phyloP scores from a whole-genome alignment of 2,329 filamentous ascomycete genomes.

The Fusarium coffeatum region DNA sequence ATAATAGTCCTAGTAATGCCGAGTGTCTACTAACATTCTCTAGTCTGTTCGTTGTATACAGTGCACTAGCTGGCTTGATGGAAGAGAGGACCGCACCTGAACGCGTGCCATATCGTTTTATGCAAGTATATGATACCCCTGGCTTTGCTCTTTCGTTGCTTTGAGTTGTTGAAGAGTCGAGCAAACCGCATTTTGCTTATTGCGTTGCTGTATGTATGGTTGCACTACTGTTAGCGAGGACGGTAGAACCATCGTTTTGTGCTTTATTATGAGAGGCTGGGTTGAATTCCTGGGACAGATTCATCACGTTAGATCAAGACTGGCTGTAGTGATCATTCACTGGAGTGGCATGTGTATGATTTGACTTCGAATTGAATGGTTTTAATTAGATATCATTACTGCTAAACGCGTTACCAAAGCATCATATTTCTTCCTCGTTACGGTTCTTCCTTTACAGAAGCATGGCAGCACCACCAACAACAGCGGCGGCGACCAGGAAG shows the following conservation, averaged over 20 bases:
- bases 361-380: slow-evolving; percentile 3
- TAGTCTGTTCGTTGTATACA: slow-evolving; percentile 60
- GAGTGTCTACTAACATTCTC: slow-evolving; percentile 9
- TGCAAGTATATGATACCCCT: slow-evolving; percentile 22
- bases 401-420: slow-evolving; percentile 7
- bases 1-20: neutral
- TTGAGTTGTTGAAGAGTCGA: neutral
- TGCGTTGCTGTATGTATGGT: neutral
- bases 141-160: neutral
- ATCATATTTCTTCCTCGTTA: neutral
- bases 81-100: slow-evolving; percentile 56
- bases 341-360: neutral
- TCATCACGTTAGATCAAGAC: neutral
- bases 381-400: slow-evolving; percentile 17
- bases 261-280: neutral
- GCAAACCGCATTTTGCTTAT: neutral
- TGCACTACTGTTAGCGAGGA: neutral
- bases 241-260: neutral
- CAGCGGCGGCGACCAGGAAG: slow-evolving; percentile 51
- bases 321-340: neutral
- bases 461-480: slow-evolving; percentile 51
- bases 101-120: neutral
- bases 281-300: neutral
- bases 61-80: slow-evolving; percentile 65
- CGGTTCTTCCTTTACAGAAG: slow-evolving; percentile 44